Conservation (phyloP, 805 yeast species). For the Monosporozyma aquatica region DNA sequence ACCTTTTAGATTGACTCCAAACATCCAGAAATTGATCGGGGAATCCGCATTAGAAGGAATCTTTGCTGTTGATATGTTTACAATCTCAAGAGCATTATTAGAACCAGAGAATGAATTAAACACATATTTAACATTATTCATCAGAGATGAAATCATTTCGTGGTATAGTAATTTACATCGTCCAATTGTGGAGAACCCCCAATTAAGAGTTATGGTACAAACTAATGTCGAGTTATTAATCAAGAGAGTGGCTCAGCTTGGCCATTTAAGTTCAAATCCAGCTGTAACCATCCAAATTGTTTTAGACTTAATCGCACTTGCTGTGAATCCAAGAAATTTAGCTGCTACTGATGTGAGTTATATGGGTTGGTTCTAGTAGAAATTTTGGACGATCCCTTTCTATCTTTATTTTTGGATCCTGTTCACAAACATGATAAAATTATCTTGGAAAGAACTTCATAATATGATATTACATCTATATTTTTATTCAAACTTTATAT, state of each 20-base stretch:
- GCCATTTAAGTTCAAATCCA: constrained; percentile 47
- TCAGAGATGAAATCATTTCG: constrained; percentile 88
- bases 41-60: constrained; percentile 91
- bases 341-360: constrained; percentile 88
- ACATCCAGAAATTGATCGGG: constrained; percentile 87
- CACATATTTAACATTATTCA: constrained; percentile 85
- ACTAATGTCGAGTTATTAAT: constrained; percentile 79
- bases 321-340: constrained; percentile 87
- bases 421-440: too few relatives aligned
- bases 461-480: too few relatives aligned
- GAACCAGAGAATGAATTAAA: constrained; percentile 91
- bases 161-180: constrained; percentile 90
- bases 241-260: constrained; percentile 69
- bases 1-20: constrained; percentile 94
- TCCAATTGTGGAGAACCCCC: constrained; percentile 74
- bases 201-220: constrained; percentile 75
- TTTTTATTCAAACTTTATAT: too few relatives aligned
- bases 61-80: constrained; percentile 72
- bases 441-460: too few relatives aligned
- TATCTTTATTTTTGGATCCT: too few relatives aligned
- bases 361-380: constrained; percentile 89
- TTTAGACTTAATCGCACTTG: constrained; percentile 83
- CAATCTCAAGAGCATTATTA: constrained; percentile 77
- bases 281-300: constrained; percentile 78
- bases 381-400: too few relatives aligned